A percentile compares a stretch with the other conserved stretches of the same genome.
phyloP scores from a whole-genome alignment of 306 rosid genomes.

The Begonia masoniana region DNA sequence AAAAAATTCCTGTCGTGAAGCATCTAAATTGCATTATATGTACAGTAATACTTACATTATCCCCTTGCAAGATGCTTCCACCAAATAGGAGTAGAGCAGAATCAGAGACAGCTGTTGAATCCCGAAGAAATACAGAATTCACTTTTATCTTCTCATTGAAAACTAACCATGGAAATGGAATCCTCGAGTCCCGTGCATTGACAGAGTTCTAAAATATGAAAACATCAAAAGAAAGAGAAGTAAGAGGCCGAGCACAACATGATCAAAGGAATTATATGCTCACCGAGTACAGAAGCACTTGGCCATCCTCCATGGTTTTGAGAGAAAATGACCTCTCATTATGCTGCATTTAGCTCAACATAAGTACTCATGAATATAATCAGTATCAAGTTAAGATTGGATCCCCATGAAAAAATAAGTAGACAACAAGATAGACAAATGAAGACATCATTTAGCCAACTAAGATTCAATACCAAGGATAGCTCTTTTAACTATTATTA shows the following conservation, averaged over 20 bases:
- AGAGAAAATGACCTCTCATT: slow-evolving; percentile 78
- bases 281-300: slow-evolving; percentile 79
- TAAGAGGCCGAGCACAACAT: slow-evolving; percentile 2
- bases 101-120: slow-evolving; percentile 88
- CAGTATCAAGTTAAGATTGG: too few species aligned
- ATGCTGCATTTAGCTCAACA: slow-evolving; percentile 41
- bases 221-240: slow-evolving; percentile 5
- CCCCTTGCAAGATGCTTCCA: slow-evolving; percentile 66
- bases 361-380: slow-evolving; percentile 9
- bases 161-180: slow-evolving; percentile 94
- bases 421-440: too few species aligned
- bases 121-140: slow-evolving; percentile 92
- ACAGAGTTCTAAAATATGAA: slow-evolving; percentile 65
- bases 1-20: neutral
- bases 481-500: too few species aligned
- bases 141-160: slow-evolving; percentile 94
- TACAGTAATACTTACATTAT: slow-evolving; percentile 35
- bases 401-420: too few species aligned
- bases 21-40: neutral
- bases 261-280: slow-evolving; percentile 17
- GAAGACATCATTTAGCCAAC: too few species aligned
- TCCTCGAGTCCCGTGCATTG: slow-evolving; percentile 77
- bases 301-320: slow-evolving; percentile 98
- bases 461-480: too few species aligned
- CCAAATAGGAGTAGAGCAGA: slow-evolving; percentile 81